Evolutionary conservation across 2,329 filamentous ascomycete genomes (phyloP), one percentile per base, ranked within the genome.

Genomic region (Dothistroma pini): DNA sequence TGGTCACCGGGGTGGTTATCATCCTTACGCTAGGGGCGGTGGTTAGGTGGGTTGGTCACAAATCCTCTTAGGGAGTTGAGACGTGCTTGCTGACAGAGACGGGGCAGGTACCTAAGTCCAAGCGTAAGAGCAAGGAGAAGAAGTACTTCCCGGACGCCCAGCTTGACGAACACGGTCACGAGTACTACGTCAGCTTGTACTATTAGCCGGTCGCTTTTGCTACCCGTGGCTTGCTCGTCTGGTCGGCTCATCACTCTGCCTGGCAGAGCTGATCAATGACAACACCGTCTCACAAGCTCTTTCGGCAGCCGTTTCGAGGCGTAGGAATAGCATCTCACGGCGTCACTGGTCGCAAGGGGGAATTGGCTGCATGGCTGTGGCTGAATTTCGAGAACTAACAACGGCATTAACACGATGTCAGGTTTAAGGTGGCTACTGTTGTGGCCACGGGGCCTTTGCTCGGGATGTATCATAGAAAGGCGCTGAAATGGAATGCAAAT

Each of bases 1-100:
- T 62, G 85, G 86, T 4, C 75, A 82, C 76, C 80, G 91, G 31
- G 90, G 51, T 8, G 48, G 90, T 2, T 96, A 85, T 77, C 91
- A 96, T 74, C 91, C 91, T 34, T 96, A 96, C 76, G 78, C 83
- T 51, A 76, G 81, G 56, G 68, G 69, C 48, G 68, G 67, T 35
- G 64, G 62, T 56, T 67, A 66, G 65, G 57, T 52, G 25, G 14
- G 58, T 32, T 16, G n/a, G 49, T 47, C 31, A 29, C 7, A 8
- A 12, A 16, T 10, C 34, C 19, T 4, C 11, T 38, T n/a, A 14
- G 11, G n/a, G 12, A 16, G n/a, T 41, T 10, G 22, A 52, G 35
- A 21, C 35, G 38, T 29, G 25, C 25, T 14, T 44, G 41, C 41
- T 44, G 16, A 44, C 16, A 19, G 41, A 7, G 14, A 44, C 16